Conservation (phyloP, 2,329 filamentous ascomycete species). For the Aspergillus tanneri region DNA sequence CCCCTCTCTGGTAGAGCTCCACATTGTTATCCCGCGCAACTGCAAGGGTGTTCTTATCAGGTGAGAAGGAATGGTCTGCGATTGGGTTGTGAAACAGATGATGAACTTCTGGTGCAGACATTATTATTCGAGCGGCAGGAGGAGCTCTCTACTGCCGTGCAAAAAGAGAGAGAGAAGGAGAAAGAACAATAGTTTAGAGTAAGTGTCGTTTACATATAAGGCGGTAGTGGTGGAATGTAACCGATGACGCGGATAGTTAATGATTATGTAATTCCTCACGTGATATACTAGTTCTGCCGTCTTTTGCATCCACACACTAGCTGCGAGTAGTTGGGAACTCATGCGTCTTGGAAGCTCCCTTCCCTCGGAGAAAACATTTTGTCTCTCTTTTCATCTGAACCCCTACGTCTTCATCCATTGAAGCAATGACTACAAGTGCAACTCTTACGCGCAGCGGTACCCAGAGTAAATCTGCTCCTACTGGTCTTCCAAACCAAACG, state of each 20-base stretch:
- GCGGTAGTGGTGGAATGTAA: too few relatives aligned
- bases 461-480: constrained; percentile 31
- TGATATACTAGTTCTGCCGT: constrained; percentile 13
- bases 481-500: constrained; percentile 74
- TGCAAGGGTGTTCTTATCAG: constrained; percentile 82
- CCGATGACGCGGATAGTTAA: constrained; percentile 22
- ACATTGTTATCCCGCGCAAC: constrained; percentile 87
- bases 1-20: constrained; percentile 77
- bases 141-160: constrained; percentile 94
- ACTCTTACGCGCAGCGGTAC: constrained; percentile 43
- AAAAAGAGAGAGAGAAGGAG: constrained; percentile 2
- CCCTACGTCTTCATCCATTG: neutral
- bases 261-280: constrained; percentile 25
- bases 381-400: neutral
- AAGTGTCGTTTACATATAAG: constrained; percentile 1
- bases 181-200: constrained; percentile 9
- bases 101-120: constrained; percentile 87
- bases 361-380: neutral
- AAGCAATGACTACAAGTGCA: constrained; percentile 40
- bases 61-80: constrained; percentile 96
- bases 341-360: neutral
- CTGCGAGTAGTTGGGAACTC: too few relatives aligned
- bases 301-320: too few relatives aligned
- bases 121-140: constrained; percentile 71
- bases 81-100: constrained; percentile 97